Conservation (phyloP, 371 early-diverging fungal genomes). For the Sporodiniella umbellata region DNA sequence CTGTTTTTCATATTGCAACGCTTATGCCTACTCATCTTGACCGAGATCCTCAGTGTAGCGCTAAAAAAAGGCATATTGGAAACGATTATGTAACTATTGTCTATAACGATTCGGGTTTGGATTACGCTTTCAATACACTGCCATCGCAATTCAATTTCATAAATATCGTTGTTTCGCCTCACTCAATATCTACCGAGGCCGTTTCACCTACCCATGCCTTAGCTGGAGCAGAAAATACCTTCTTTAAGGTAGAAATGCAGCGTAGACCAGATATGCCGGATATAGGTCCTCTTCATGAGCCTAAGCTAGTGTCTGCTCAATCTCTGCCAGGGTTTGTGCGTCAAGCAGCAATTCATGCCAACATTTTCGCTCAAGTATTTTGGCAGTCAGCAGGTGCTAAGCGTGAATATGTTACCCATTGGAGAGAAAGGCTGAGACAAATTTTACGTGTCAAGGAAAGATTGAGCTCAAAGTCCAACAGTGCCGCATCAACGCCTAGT, state of each 20-base stretch:
- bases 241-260: conserved; percentile 68
- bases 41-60: conserved; percentile 71
- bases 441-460: conserved; percentile 76
- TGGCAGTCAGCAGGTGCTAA: conserved; percentile 46
- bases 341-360: conserved; percentile 84
- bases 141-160: conserved; percentile 94
- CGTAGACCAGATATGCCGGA: conserved; percentile 80
- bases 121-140: conserved; percentile 85
- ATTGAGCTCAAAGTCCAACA: conserved; percentile 13
- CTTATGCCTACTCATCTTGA: conserved; percentile 86
- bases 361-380: conserved; percentile 88
- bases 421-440: conserved; percentile 82
- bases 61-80: conserved; percentile 94
- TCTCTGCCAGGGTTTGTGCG: conserved; percentile 80
- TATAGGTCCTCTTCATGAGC: conserved; percentile 75
- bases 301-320: conserved; percentile 78
- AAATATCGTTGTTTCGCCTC: conserved; percentile 82
- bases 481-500: conserved; percentile 7
- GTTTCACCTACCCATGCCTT: conserved; percentile 25
- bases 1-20: conserved; percentile 90
- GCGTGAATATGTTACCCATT: conserved; percentile 77
- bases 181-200: conserved; percentile 49
- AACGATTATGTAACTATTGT: conserved; percentile 94
- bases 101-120: conserved; percentile 84
- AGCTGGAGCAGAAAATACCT: conserved; percentile 40